A percentile compares a stretch with the other conserved stretches of the same genome.
Conservation (phyloP, 2,329 filamentous ascomycete genomes). For the Amylocarpus encephaloides region DNA sequence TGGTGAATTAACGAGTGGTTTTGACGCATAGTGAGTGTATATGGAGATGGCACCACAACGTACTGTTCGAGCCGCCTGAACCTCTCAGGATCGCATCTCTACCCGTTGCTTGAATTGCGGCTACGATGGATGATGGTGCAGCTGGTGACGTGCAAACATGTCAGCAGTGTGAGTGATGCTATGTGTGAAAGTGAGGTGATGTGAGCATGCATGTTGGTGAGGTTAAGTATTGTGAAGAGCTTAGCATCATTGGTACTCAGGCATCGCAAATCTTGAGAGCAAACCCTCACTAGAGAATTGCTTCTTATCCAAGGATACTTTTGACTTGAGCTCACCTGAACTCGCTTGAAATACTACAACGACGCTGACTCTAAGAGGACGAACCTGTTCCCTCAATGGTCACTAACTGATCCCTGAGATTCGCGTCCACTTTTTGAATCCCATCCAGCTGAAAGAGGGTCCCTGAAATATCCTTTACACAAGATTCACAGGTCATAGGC, state of each 20-base stretch:
- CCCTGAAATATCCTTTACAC: constrained; percentile 78
- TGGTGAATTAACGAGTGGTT: constrained; percentile 1
- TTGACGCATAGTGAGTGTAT: constrained; percentile 6
- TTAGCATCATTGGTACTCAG: background rate
- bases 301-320: too few species aligned
- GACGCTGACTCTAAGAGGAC: constrained; percentile 19
- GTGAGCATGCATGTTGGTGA: constrained; percentile 10
- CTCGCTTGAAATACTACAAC: too few species aligned
- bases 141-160: constrained; percentile 37
- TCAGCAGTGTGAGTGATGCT: too few species aligned
- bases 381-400: constrained; percentile 76
- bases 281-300: too few species aligned
- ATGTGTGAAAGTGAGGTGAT: background rate
- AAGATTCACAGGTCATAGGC: constrained; percentile 83
- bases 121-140: constrained; percentile 81
- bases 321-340: too few species aligned
- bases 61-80: constrained; percentile 78
- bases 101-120: constrained; percentile 82
- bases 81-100: constrained; percentile 92
- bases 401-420: constrained; percentile 76
- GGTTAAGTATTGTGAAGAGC: background rate
- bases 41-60: constrained; percentile 32
- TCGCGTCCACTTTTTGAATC: constrained; percentile 75
- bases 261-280: too few species aligned
- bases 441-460: constrained; percentile 72